phyloP scores from a whole-genome alignment of 1,139 yeast genomes.

The Yamadazyma triangularis region DNA sequence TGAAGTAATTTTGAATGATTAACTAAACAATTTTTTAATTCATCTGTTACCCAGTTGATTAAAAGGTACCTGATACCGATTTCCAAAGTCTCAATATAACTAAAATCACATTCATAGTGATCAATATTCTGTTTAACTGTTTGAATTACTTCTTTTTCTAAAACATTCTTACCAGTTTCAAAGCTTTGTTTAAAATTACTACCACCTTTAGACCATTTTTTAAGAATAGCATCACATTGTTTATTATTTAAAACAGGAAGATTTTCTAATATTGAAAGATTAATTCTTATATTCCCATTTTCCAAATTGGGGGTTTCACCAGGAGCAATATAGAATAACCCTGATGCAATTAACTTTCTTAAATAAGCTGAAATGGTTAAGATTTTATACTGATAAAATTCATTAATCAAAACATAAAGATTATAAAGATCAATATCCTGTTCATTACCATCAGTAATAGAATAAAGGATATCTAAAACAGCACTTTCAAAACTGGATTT shows the following conservation, averaged over 20 bases:
- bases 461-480: constrained; percentile 44
- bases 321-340: constrained; percentile 56
- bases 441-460: constrained; percentile 26
- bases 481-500: constrained; percentile 47
- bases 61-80: constrained; percentile 43
- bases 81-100: constrained; percentile 9
- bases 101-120: constrained; percentile 14
- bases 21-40: constrained; percentile 26
- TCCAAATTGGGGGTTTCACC: constrained; percentile 14
- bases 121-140: constrained; percentile 14
- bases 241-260: constrained; percentile 50
- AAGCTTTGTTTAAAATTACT: constrained; percentile 31
- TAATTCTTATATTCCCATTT: constrained; percentile 33
- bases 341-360: constrained; percentile 77
- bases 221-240: constrained; percentile 47
- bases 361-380: constrained; percentile 65
- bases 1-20: constrained; percentile 35
- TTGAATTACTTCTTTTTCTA: constrained; percentile 22
- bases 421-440: constrained; percentile 20
- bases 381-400: constrained; percentile 47
- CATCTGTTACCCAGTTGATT: constrained; percentile 40
- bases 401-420: constrained; percentile 52
- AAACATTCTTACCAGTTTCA: constrained; percentile 23
- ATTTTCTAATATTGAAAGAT: constrained; percentile 47
- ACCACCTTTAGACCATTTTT: constrained; percentile 31